Percentiles rank a stretch among this genome's conserved stretches.
Conservation (phyloP, 1,139 yeast species). For the Zygoascus meyerae region DNA sequence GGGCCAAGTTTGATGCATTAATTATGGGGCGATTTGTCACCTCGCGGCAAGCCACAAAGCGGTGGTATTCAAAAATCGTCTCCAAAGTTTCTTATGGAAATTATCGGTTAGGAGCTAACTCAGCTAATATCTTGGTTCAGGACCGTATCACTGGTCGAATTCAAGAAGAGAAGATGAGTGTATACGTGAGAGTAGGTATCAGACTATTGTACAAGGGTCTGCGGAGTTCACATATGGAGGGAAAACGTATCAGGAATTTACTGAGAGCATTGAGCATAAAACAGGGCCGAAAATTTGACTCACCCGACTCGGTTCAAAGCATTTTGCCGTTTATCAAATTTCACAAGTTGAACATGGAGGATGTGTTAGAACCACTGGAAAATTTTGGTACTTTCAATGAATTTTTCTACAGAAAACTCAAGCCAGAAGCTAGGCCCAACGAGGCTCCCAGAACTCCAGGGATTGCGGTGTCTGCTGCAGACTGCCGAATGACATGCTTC, state of each 20-base stretch:
- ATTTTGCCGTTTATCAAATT: slow-evolving; percentile 76
- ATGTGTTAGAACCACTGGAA: slow-evolving; percentile 50
- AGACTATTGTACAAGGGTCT: slow-evolving; percentile 75
- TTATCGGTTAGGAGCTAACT: slow-evolving; percentile 79
- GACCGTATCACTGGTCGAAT: slow-evolving; percentile 84
- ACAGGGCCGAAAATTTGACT: slow-evolving; percentile 82
- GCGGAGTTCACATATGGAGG: slow-evolving; percentile 45
- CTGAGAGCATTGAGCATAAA: slow-evolving; percentile 62
- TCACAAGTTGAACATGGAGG: slow-evolving; percentile 67
- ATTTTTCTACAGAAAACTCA: slow-evolving; percentile 75
- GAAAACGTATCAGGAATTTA: slow-evolving; percentile 50
- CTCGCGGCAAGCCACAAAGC: slow-evolving; percentile 72
- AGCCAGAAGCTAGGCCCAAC: slow-evolving; percentile 61
- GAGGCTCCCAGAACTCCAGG: slow-evolving; percentile 49
- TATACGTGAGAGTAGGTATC: slow-evolving; percentile 82
- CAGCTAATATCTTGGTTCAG: slow-evolving; percentile 91
- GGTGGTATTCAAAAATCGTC: slow-evolving; percentile 81
- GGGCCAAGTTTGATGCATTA: slow-evolving; percentile 63
- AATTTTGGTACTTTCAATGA: slow-evolving; percentile 74
- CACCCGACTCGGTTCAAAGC: slow-evolving; percentile 55
- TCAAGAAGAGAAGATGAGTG: slow-evolving; percentile 87
- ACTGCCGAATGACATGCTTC: slow-evolving; percentile 76
- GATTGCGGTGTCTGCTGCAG: slow-evolving; percentile 77
- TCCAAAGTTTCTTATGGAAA: slow-evolving; percentile 86
- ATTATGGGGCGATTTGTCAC: slow-evolving; percentile 70